Evolutionary conservation across 2,329 filamentous ascomycete genomes (phyloP), one percentile per base, ranked within the genome.

Genomic region (Hypocreales sp.): DNA sequence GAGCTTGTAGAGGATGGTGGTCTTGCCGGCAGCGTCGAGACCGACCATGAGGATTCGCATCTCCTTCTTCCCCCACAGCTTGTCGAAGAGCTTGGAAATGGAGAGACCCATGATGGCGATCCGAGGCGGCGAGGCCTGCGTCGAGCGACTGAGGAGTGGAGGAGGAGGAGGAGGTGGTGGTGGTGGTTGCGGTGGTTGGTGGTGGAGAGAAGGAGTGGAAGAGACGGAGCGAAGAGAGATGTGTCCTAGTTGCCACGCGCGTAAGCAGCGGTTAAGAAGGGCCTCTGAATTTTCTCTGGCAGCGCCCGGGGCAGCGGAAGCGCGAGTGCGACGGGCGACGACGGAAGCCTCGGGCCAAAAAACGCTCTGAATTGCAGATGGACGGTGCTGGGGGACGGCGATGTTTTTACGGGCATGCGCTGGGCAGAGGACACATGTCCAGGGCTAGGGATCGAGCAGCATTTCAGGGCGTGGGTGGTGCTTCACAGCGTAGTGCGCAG

Each of bases 11-110:
- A 98, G 77, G 55, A 98, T 98, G 48, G 90, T 98, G 53, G 90
- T 98, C 75, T 98, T 98, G 79, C 90, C 90, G 59, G 90, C 90
- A 50, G 90, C 90, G 61, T 98, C 90, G 51, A 98, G 77, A 73
- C 90, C 90, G 48, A 98, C 86, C 90, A 98, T 98, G 62, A 98
- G 63, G 67, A 98, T 94, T 71, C 90, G 78, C 90, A 98, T 98
- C 76, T 98, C 90, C 78, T 95, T 95, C 79, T 93, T 93, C 53
- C 87, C 84, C 79, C 83, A 93, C 60, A 95, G 73, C 67, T 79
- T 76, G 57, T 92, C 82, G 60, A 95, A 90, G 55, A 95, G 60
- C 73, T 90, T 93, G 50, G 86, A 95, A 65, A 95, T 83, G 55
- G 79, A 75, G 61, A 95, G 72, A 92, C 90, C 90, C 90, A 98